Evolutionary conservation across 148 eudicot species (phyloP), one percentile per base, ranked within the genome.

Genomic region (Camellia japonica): DNA sequence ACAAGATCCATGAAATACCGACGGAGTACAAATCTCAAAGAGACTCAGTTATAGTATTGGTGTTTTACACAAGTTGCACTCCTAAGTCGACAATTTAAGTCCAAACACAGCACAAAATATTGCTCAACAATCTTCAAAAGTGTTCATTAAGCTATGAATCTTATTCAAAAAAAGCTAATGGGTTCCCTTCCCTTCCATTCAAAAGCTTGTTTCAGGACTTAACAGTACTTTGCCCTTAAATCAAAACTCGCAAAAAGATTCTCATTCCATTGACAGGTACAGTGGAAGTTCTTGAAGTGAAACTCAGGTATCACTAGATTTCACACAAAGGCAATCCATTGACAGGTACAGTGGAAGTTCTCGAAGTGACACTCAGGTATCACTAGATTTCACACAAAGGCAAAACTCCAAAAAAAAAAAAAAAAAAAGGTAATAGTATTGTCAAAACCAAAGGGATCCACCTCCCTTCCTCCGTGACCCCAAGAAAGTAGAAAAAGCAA

Each of bases 91-190:
- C 2, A 14, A 47, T 67, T 47, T 9, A 23, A n/a, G 51, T 23
- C 4, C 43, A 68, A 70, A 19, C 38, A 75, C 14, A 73, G 14
- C 3, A 20, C 13, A 42, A 30, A 30, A 30, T 15, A 68, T 1
- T 42, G n/a, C 71, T 68, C 19, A 68, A 68, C 47, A 75, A 75
- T 42, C 30, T n/a, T 75, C 68, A 75, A 47, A 30, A 75, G 67
- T 44, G 66, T 60, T 60, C 30, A 18, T 8, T 16, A 14, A 41
- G 63, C 30, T 58, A 4, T 42, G 9, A 74, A 38, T 41, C n/a
- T 38, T 6, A 4, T 58, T 10, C 30, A 41, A 74, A 73, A 30
- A 38, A 20, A 11, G 70, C 7, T 10, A 11, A 7, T 23, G 7
- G n/a, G n/a, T n/a, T n/a, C n/a, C 2, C 0, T 66, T 66, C 3